Conservation (phyloP, 495 filamentous ascomycete species). For the Tuber borchii region DNA sequence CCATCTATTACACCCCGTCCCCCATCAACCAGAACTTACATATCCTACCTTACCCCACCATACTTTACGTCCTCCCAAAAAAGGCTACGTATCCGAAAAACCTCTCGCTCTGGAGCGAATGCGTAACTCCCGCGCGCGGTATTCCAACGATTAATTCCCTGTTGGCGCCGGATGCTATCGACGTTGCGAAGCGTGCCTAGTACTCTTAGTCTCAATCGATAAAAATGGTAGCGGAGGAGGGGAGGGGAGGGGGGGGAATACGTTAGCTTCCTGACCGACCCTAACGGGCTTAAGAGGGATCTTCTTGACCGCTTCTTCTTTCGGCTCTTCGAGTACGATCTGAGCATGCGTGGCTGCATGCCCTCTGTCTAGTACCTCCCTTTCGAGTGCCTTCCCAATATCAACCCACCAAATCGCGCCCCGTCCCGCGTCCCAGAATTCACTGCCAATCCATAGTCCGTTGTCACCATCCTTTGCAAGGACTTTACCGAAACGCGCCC, state of each 20-base stretch:
- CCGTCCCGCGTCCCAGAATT: constrained; percentile 30
- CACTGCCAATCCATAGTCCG: constrained; percentile 30
- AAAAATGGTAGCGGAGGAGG: not conserved
- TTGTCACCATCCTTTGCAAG: constrained; percentile 9
- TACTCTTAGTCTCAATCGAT: not conserved
- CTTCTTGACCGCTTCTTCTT: constrained; percentile 7
- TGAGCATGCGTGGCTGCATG: too few relatives aligned
- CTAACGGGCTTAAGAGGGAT: not conserved
- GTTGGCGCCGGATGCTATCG: constrained; percentile 5
- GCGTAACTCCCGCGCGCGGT: constrained; percentile 28
- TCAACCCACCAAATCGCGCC: constrained; percentile 33
- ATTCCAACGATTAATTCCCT: constrained; percentile 30
- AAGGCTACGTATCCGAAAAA: constrained; percentile 37
- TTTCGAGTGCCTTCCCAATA: constrained; percentile 8
- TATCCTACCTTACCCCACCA: not conserved
- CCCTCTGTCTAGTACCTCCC: not conserved
- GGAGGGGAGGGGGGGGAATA: not conserved
- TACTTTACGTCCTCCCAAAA: constrained; percentile 11
- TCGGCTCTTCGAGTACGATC: not conserved
- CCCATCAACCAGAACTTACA: not conserved
- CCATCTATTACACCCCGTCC: not conserved
- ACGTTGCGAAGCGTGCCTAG: constrained; percentile 20
- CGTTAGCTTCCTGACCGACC: constrained; percentile 20
- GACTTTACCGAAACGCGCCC: constrained; percentile 25
- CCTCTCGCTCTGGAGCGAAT: constrained; percentile 22